A percentile compares a stretch with the other conserved stretches of the same genome.
Conservation (phyloP, 208 protist species). For the Herpetomonas muscarum region DNA sequence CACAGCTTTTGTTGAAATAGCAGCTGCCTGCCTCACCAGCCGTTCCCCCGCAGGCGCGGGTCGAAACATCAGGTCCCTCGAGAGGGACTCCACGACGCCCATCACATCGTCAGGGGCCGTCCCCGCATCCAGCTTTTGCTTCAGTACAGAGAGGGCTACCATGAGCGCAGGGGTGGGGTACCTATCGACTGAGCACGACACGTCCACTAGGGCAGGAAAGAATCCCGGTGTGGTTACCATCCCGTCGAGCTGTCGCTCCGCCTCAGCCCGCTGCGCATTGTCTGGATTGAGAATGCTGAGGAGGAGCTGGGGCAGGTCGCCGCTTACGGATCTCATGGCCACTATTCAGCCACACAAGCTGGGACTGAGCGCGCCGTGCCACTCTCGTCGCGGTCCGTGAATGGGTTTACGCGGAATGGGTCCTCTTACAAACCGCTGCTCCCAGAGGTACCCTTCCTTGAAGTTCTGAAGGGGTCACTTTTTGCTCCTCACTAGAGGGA, state of each 20-base stretch:
- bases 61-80: not conserved
- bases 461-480: no score
- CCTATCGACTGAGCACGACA: slow-evolving; percentile 12
- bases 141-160: slow-evolving; percentile 42
- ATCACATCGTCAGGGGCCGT: slow-evolving; percentile 9
- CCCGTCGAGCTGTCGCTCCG: slow-evolving; percentile 39
- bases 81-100: slow-evolving; percentile 9
- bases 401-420: no score
- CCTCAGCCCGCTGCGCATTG: slow-evolving; percentile 31
- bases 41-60: not conserved
- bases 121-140: slow-evolving; percentile 21
- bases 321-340: not conserved
- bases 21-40: slow-evolving; percentile 10
- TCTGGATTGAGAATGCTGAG: slow-evolving; percentile 34
- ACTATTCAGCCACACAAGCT: no score
- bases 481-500: no score
- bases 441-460: no score
- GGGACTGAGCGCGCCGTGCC: no score
- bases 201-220: slow-evolving; percentile 13
- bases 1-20: slow-evolving; percentile 7
- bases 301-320: slow-evolving; percentile 21
- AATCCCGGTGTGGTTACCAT: slow-evolving; percentile 24
- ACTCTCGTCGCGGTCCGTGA: no score
- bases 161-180: slow-evolving; percentile 10
- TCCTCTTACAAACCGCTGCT: no score